A percentile compares a stretch with the other conserved stretches of the same genome.
These are phyloP conservation scores for Cladobotryum protrusum DNA, from an alignment of 2,329 filamentous ascomycete genomes.

Conservation along the genomic window DNA sequence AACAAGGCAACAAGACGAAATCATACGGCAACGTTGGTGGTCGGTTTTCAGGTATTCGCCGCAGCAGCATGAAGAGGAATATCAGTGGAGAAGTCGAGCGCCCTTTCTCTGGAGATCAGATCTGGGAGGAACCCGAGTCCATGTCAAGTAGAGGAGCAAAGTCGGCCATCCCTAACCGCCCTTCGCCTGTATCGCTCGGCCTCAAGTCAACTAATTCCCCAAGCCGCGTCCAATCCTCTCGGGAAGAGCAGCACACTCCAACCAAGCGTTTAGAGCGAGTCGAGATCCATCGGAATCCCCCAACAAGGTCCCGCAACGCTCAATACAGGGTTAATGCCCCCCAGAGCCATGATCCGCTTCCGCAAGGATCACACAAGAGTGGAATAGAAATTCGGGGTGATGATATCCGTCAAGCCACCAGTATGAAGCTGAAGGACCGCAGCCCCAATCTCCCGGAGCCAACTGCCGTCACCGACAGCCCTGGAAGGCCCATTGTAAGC, in stretches of 20 bases:
- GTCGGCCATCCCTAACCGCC: conserved; percentile 19
- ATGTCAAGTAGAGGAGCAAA: conserved; percentile 10
- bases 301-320: conserved; percentile 75
- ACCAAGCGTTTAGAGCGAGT: conserved; percentile 42
- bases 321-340: conserved; percentile 65
- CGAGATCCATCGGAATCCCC: conserved; percentile 80
- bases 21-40: conserved; percentile 35
- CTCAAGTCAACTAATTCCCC: conserved; percentile 28
- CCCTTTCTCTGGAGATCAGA: conserved; percentile 69
- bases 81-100: conserved; percentile 61
- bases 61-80: conserved; percentile 62
- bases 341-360: conserved; percentile 28
- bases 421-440: conserved; percentile 79
- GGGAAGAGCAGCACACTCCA: conserved; percentile 30
- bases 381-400: conserved; percentile 78
- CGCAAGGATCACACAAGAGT: conserved; percentile 57
- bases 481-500: conserved; percentile 92
- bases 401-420: conserved; percentile 85
- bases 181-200: conserved; percentile 27
- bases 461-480: conserved; percentile 82
- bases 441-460: conserved; percentile 83
- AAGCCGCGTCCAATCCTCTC: conserved; percentile 34
- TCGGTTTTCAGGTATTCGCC: conserved; percentile 41
- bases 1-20: conserved; percentile 25
- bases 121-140: conserved; percentile 79